Evolutionary conservation across 1,284 basidiomycete genomes (phyloP).

Genomic region (Cutaneotrichosporon spelunceum): DNA sequence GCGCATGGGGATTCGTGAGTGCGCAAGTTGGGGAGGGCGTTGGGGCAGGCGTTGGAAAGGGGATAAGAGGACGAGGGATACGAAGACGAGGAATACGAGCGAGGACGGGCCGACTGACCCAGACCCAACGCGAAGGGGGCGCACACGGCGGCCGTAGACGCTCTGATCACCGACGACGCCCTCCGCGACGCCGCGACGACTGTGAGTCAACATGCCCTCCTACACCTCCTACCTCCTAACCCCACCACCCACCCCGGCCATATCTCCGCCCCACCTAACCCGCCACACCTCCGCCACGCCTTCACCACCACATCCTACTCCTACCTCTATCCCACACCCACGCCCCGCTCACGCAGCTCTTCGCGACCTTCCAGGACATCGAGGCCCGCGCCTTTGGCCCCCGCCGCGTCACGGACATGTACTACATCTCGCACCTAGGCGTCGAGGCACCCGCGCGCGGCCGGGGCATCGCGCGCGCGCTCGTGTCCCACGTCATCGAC

Average conservation of each 20-base stretch:
- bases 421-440: constrained; percentile 20
- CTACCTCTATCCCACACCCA: neutral
- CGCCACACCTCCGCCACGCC: no score
- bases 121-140: constrained; percentile 15
- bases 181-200: neutral
- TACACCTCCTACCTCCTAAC: neutral
- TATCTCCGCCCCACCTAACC: no score
- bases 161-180: neutral
- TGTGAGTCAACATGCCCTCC: neutral
- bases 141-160: constrained; percentile 9
- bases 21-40: neutral
- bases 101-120: neutral
- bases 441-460: constrained; percentile 7
- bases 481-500: constrained; percentile 4
- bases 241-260: no score
- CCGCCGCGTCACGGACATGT: constrained; percentile 14
- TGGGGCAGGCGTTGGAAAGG: neutral
- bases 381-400: constrained; percentile 15
- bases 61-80: neutral
- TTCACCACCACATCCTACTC: no score
- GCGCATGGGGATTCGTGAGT: constrained; percentile 23
- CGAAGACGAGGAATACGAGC: no score
- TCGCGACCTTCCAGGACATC: constrained; percentile 12
- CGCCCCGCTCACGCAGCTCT: constrained; percentile 1
- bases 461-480: constrained; percentile 11